A percentile compares a stretch with the other conserved stretches of the same genome.
These are phyloP conservation scores for Phytopythium litorale DNA, from an alignment of 352 stramenopile species.

Conservation along the genomic window DNA sequence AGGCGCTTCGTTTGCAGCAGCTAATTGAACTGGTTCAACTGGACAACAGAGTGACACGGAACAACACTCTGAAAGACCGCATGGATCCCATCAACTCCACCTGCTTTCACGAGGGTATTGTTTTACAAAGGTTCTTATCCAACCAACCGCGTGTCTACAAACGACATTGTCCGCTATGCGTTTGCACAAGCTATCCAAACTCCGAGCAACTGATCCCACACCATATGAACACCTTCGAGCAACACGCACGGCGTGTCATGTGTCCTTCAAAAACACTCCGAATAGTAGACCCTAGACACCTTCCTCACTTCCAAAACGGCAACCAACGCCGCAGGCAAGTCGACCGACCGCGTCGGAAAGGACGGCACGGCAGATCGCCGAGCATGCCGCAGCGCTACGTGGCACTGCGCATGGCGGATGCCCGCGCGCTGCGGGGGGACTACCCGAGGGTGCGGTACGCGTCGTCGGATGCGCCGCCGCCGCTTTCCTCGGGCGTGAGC, in stretches of 20 bases:
- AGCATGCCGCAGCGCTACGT: conserved; percentile 26
- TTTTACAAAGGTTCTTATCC: neutral
- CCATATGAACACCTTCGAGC: neutral
- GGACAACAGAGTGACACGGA: neutral
- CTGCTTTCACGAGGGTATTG: neutral
- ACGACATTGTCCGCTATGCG: too few species aligned
- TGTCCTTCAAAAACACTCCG: neutral
- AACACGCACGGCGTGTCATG: neutral
- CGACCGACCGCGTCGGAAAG: neutral
- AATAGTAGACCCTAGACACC: neutral
- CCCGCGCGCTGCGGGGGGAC: conserved; percentile 14
- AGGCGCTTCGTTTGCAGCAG: neutral
- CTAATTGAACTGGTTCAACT: conserved; percentile 4
- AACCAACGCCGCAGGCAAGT: neutral
- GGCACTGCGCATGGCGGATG: conserved; percentile 25
- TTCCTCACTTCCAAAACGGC: neutral
- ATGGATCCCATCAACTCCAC: neutral
- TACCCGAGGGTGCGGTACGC: neutral
- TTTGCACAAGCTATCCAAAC: too few species aligned
- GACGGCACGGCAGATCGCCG: neutral
- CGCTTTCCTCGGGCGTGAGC: neutral
- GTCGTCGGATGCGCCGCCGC: neutral
- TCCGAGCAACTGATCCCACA: neutral
- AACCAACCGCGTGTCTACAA: too few species aligned
- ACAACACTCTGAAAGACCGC: neutral